These are phyloP conservation scores for Aureobasidium sp. DNA, from an alignment of 2,329 filamentous ascomycete species.

Conservation along the genomic window DNA sequence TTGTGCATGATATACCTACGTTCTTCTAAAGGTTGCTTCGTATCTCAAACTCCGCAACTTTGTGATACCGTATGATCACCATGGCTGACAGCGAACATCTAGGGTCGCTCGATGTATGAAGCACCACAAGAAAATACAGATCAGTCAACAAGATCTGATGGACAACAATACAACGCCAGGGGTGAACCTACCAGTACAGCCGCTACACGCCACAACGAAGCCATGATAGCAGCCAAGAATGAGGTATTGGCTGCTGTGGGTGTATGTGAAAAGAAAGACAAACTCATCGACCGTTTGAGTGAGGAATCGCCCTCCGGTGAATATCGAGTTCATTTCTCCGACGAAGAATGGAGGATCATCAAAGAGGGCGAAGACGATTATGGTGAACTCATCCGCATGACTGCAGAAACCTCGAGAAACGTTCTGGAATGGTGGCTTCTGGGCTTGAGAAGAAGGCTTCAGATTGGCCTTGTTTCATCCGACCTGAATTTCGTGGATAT, in stretches of 20 bases:
- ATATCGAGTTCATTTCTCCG: background rate
- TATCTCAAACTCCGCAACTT: too few relatives aligned
- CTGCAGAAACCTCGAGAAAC: slow-evolving; percentile 5
- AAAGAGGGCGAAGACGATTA: slow-evolving; percentile 17
- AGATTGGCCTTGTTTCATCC: slow-evolving; percentile 12
- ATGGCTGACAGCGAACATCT: background rate
- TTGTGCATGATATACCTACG: too few relatives aligned
- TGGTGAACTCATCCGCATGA: slow-evolving; percentile 14
- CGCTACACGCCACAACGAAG: slow-evolving; percentile 34
- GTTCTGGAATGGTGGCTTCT: slow-evolving; percentile 17
- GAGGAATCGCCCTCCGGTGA: background rate
- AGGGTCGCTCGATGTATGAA: slow-evolving; percentile 37
- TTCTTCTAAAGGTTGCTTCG: too few relatives aligned
- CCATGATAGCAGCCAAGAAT: slow-evolving; percentile 40
- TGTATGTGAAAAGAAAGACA: slow-evolving; percentile 36
- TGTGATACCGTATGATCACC: background rate
- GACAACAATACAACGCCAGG: slow-evolving; percentile 39
- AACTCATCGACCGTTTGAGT: background rate
- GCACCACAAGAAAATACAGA: background rate
- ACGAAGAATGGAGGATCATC: slow-evolving; percentile 11
- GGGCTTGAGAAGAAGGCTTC: slow-evolving; percentile 13
- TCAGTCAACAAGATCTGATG: slow-evolving; percentile 18
- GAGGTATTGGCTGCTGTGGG: slow-evolving; percentile 42
- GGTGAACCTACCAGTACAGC: slow-evolving; percentile 39
- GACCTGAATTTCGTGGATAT: background rate